A percentile compares a stretch with the other conserved stretches of the same genome.
phyloP scores from a whole-genome alignment of 75 land plant genomes.

The Picea sitchensis region DNA sequence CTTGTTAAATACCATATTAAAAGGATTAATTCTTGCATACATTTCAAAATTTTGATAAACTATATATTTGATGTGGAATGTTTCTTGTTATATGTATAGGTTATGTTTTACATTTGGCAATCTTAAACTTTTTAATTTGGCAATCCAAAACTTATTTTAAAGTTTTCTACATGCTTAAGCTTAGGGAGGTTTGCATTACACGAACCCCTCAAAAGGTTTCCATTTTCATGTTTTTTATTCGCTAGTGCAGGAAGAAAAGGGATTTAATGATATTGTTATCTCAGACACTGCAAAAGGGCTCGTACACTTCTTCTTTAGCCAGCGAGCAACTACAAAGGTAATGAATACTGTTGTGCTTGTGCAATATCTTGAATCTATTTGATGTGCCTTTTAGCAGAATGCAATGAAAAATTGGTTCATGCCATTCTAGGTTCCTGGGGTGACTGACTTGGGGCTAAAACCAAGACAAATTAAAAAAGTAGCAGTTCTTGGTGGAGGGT shows the following conservation, averaged over 20 bases:
- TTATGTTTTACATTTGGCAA: too few relatives aligned
- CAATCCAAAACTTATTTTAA: background rate
- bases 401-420: slow-evolving; percentile 5
- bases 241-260: slow-evolving; percentile 53
- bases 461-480: slow-evolving; percentile 67
- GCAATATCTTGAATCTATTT: background rate
- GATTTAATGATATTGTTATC: slow-evolving; percentile 48
- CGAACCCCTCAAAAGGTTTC: too few relatives aligned
- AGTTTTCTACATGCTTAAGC: background rate
- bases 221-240: too few relatives aligned
- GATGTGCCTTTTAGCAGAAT: background rate
- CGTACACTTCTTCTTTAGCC: slow-evolving; percentile 82
- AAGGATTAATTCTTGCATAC: background rate
- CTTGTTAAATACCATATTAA: background rate
- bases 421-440: slow-evolving; percentile 69
- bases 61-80: background rate
- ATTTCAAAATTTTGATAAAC: too few relatives aligned
- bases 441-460: slow-evolving; percentile 87
- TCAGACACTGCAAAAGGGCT: slow-evolving; percentile 68
- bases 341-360: background rate
- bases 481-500: slow-evolving; percentile 96
- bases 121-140: too few relatives aligned
- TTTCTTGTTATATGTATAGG: background rate
- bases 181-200: background rate
- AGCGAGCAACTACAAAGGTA: slow-evolving; percentile 87